Base-by-base conservation (phyloP, 1,284 basidiomycete genomes). In the Apiotrichum domesticum region DNA sequence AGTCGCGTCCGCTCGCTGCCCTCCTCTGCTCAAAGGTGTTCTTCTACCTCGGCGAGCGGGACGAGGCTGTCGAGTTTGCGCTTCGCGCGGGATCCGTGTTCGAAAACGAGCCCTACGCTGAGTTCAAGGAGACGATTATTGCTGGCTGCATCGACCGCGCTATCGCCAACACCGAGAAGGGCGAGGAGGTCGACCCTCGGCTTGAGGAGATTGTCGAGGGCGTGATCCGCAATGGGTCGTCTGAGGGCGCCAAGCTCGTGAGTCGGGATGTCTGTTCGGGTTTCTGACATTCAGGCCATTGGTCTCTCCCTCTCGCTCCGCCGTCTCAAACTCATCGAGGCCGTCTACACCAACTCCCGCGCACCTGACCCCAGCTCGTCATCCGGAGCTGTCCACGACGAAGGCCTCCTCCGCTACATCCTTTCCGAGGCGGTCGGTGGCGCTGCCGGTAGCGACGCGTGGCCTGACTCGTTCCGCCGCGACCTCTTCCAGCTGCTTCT, bases 101-200 rank as follows among this genome's bases (percentile, higher is more conserved):
- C 70, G 85, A 89, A 70, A 81, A 82, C 14, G 89, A 92, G 71
- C 68, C 80, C 75, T 44, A 77, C 77, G 86, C 85, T 60, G 93
- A 97, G 78, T 98, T 90, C 75, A 84, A 90, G 21, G 91, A 97
- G 77, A 97, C 94, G 4, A 85, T 97, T 63, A 83, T 96, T 57
- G 90, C 93, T 63, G 92, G 91, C 72, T 92, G 92, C 50, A 91
- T 97, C 68, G 93, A 97, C 81, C 83, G 86, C 58, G 96, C 95
- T 68, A 89, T 95, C 61, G 78, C 69, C 14, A 65, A 71, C 55
- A 75, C 77, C 9, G 61, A 70, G 79, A 64, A 77, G 79, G 85
- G 62, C 68, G 55, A 65, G 44, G 46, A 64, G 66, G 83, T 91
- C 53, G 92, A 95, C 70, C 77, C 85, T 3, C 84, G 87, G 44